These are phyloP conservation scores for Ophiostoma sp. DNA, from an alignment of 2,329 filamentous ascomycete species.

Conservation along the genomic window DNA sequence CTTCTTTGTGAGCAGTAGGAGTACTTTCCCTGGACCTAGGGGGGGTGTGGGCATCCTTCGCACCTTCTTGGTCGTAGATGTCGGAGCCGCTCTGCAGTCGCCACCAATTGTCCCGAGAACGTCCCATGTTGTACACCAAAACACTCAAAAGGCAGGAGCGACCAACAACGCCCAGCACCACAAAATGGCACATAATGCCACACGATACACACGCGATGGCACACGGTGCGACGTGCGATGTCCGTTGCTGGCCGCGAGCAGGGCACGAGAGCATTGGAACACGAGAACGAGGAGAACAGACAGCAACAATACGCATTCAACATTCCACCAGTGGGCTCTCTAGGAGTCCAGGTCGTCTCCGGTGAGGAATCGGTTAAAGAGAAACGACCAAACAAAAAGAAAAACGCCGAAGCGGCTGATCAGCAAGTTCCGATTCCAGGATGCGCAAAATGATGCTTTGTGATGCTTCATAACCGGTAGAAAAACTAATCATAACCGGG, in stretches of 20 bases:
- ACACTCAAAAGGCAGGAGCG: background rate
- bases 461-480: background rate
- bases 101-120: slow-evolving; percentile 22
- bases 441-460: background rate
- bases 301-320: background rate
- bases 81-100: slow-evolving; percentile 27
- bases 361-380: background rate
- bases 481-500: background rate
- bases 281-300: background rate
- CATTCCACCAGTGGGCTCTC: background rate
- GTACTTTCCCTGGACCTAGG: background rate
- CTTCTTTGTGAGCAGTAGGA: background rate
- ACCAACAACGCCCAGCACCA: background rate
- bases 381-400: no score
- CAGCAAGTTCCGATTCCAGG: background rate
- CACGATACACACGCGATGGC: background rate
- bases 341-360: background rate
- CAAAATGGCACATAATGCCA: background rate
- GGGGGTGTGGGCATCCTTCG: slow-evolving; percentile 11
- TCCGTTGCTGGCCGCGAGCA: background rate
- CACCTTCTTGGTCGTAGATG: slow-evolving; percentile 9
- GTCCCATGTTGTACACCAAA: background rate
- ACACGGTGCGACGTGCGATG: slow-evolving; percentile 6
- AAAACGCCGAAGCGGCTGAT: background rate
- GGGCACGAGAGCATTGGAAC: background rate